phyloP scores from a whole-genome alignment of 1,284 basidiomycete genomes.

The Puccinia hordei region DNA sequence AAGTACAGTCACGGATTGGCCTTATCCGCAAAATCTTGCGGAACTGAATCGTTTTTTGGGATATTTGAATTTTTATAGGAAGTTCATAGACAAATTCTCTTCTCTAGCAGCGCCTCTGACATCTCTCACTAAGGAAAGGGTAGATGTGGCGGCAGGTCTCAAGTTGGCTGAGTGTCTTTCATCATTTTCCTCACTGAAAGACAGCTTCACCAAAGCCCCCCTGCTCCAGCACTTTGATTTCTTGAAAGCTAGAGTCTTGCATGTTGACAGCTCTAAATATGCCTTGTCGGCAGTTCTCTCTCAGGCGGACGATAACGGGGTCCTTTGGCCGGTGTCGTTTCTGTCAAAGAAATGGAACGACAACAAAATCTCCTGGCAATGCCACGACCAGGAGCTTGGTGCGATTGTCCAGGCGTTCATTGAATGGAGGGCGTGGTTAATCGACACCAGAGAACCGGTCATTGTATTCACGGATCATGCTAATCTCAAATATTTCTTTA shows the following conservation, averaged over 20 bases:
- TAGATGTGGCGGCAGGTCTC: too few relatives aligned
- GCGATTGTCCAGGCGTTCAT: neutral
- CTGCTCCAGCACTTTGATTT: too few relatives aligned
- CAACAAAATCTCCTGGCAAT: slow-evolving; percentile 8
- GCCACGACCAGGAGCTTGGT: neutral
- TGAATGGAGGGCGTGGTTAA: neutral
- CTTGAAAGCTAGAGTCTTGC: too few relatives aligned
- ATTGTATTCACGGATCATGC: slow-evolving; percentile 1
- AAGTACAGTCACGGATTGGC: too few relatives aligned
- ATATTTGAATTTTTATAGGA: slow-evolving; percentile 4
- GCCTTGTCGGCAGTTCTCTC: too few relatives aligned
- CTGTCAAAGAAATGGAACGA: slow-evolving; percentile 35
- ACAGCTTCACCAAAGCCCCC: too few relatives aligned
- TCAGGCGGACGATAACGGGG: slow-evolving; percentile 30
- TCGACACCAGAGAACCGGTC: neutral
- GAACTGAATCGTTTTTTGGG: too few relatives aligned
- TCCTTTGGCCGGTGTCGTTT: slow-evolving; percentile 41
- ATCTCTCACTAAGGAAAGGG: too few relatives aligned
- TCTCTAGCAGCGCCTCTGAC: too few relatives aligned
- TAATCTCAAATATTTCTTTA: neutral
- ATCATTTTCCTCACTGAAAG: too few relatives aligned
- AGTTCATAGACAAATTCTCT: slow-evolving; percentile 37
- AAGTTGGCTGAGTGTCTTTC: too few relatives aligned
- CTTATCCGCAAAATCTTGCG: neutral
- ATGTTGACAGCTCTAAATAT: too few relatives aligned